A percentile compares a stretch with the other conserved stretches of the same genome.
These are phyloP conservation scores for Epichloe amarillans DNA, from an alignment of 2,329 filamentous ascomycete genomes.

Conservation along the genomic window DNA sequence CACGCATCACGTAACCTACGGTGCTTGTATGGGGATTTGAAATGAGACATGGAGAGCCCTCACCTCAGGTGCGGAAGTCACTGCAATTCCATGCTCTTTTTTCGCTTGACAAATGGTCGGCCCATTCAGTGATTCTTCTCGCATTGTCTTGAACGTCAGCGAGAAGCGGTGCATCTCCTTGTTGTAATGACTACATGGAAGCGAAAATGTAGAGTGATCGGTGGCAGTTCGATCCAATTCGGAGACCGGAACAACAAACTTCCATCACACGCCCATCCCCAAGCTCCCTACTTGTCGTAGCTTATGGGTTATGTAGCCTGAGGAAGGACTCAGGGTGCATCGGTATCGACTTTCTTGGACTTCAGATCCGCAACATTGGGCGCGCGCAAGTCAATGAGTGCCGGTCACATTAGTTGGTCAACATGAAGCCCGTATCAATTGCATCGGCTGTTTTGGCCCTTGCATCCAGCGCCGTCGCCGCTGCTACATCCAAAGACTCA, in stretches of 20 bases:
- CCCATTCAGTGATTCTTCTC: background rate
- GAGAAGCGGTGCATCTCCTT: background rate
- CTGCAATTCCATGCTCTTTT: background rate
- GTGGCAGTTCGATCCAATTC: background rate
- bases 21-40: background rate
- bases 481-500: slow-evolving; percentile 43
- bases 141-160: too few relatives aligned
- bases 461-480: slow-evolving; percentile 32
- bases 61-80: background rate
- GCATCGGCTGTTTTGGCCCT: slow-evolving; percentile 47
- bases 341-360: slow-evolving; percentile 6
- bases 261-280: slow-evolving; percentile 5
- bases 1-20: background rate
- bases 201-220: background rate
- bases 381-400: slow-evolving; percentile 22
- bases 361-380: slow-evolving; percentile 9
- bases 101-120: background rate
- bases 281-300: background rate
- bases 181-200: too few relatives aligned
- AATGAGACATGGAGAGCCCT: background rate
- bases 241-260: slow-evolving; percentile 7
- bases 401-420: slow-evolving; percentile 14
- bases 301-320: slow-evolving; percentile 5
- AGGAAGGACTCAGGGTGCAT: slow-evolving; percentile 1
- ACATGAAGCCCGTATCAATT: slow-evolving; percentile 32